Percentiles rank a stretch among this genome's conserved stretches.
Conservation (phyloP, 306 rosid species). For the Vigna reflexopilosa region DNA sequence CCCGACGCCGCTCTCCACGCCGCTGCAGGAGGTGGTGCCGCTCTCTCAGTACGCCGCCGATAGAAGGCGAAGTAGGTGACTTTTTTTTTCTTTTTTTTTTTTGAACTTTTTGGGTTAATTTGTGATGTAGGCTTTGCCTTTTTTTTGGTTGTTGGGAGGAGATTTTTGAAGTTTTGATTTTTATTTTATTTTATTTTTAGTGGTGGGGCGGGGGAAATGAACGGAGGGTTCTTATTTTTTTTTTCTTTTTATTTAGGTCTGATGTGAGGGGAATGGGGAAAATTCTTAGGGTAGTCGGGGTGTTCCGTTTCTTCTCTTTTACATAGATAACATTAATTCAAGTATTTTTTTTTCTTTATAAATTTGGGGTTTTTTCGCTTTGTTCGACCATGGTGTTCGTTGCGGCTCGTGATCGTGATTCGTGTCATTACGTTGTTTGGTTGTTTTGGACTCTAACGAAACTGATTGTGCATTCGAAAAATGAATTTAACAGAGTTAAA, state of each 20-base stretch:
- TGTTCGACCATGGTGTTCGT: not conserved
- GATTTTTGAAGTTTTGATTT: not conserved
- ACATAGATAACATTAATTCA: constrained; percentile 17
- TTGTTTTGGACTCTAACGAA: not conserved
- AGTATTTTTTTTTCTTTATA: not conserved
- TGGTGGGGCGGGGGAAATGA: not conserved
- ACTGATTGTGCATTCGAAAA: not conserved
- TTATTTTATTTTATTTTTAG: not conserved
- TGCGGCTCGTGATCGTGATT: not conserved
- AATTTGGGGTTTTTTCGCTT: not conserved
- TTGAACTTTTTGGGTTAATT: not conserved
- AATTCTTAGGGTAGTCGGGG: not conserved
- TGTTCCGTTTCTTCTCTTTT: not conserved
- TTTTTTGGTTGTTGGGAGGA: not conserved
- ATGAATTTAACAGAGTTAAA: not conserved
- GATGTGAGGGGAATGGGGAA: not conserved
- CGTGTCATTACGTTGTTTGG: not conserved
- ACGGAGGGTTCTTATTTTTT: not conserved
- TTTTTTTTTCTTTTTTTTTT: not conserved
- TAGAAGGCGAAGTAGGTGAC: constrained; percentile 71
- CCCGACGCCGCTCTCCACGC: constrained; percentile 88
- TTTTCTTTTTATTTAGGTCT: not conserved
- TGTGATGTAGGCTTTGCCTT: not conserved
- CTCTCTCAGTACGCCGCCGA: constrained; percentile 83
- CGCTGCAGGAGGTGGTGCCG: constrained; percentile 91